Base-by-base conservation (phyloP, 1,139 yeast species). In the Saccharomyces hybrid region DNA sequence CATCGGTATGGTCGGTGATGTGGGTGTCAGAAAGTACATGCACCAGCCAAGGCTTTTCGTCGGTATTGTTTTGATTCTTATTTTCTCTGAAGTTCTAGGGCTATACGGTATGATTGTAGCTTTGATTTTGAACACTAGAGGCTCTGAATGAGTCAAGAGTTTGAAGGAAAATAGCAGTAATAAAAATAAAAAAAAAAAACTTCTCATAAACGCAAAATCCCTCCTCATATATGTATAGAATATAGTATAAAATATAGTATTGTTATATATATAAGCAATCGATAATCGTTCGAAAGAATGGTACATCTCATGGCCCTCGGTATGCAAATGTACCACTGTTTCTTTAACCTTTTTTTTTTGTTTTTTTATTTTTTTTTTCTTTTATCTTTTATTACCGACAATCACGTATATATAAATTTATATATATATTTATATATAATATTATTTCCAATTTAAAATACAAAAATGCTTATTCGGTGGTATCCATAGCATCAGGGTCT, bases 1-100 rank as follows among this genome's bases (percentile, higher is more conserved):
- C 64, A 93, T 93, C 76, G 99, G 99, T 63, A 90, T 93, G 61
- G 99, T 93, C 53, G 99, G 99, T 63, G 99, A 93, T 71, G 98
- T 91, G 64, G 99, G 99, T 70, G 98, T 93, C 54, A 86, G 99
- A 72, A 96, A 91, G 68, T 84, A 86, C 64, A 93, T 91, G 82
- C 96, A 89, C 73, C 98, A 93, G 76, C 97, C 97, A 62, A 83
- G 97, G 73, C 80, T 93, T 64, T 93, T 93, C 74, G 99, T 93
- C 59, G 97, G 97, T 57, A 79, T 79, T 68, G 93, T 91, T 69
- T 82, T 91, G 75, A 93, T 93, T 71, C 84, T 93, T 72, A 93
- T 93, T 85, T 93, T 93, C 74, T 97, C 98, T 51, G 98, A 93
- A 79, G 99, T 93, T 58, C 80, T 93, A 75, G 99, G 99, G 59